Base-by-base conservation (phyloP, 768 basidiomycete species). In the Suillus sp. region DNA sequence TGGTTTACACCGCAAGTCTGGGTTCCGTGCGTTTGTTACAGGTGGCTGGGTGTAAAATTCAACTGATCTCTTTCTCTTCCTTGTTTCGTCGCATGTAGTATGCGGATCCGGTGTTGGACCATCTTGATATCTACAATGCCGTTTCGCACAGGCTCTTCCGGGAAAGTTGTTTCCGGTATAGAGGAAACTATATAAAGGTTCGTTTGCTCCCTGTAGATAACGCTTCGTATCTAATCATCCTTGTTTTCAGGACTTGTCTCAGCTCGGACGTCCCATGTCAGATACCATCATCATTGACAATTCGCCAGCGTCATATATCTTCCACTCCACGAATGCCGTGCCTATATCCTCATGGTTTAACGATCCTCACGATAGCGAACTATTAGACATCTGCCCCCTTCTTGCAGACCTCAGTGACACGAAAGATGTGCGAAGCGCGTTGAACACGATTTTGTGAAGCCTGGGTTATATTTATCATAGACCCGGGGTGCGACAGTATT, bases 161-260 rank as follows among this genome's bases (percentile, higher is more conserved):
- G 64, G 95, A 98, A 77, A 94, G 92, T 73, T 98, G 95, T 77
- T 96, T 95, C 75, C 95, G 95, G 71, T 94, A 96, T 78, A 91
- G 89, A 76, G 95, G 94, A 35, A 96, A 95, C 79, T 97, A 96
- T 74, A 94, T 97, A 76, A 97, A 97, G 85, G 94, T 94, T 59
- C 50, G 82, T 69, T 62, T 27, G 7, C 25, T 32, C 25, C 27
- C 9, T n/a, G 11, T 6, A 22, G n/a, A 45, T n/a, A 47, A 37
- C 20, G 51, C 6, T 59, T 40, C 45, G 58, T 48, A 32, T 64
- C 54, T 48, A n/a, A 66, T 51, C 9, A 64, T 54, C 18, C 50
- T 55, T 53, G 14, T 32, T 20, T 40, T 7, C 60, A 90, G 87
- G 89, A 91, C 70, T 78, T 91, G 34, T 91, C 90, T 7, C 90